Evolutionary conservation across 805 yeast genomes (phyloP).

Genomic region (Wickerhamomyces bisporus): DNA sequence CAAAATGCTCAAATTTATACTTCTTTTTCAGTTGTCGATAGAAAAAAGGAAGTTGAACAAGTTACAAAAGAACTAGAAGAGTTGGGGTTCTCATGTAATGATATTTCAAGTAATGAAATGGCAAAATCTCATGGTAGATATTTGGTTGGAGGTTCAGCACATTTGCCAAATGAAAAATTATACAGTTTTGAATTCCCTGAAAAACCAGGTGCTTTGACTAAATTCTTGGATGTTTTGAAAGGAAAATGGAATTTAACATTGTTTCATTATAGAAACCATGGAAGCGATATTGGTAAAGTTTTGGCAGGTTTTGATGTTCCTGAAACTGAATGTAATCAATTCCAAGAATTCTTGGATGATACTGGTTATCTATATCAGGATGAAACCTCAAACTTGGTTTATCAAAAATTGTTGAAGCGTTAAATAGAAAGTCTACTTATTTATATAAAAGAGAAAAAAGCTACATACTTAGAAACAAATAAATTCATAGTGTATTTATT

Average conservation of each 20-base stretch:
- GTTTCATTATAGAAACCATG: constrained; percentile 96
- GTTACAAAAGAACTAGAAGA: constrained; percentile 55
- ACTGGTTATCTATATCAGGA: constrained; percentile 75
- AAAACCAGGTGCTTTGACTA: constrained; percentile 88
- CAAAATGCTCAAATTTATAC: constrained; percentile 72
- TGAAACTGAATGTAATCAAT: constrained; percentile 53
- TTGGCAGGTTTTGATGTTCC: constrained; percentile 89
- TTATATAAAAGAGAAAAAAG: neutral
- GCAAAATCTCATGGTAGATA: constrained; percentile 97
- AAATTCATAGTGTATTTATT: neutral
- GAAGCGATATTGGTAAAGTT: constrained; percentile 90
- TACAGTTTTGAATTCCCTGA: constrained; percentile 94
- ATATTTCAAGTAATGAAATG: constrained; percentile 86
- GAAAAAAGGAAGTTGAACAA: constrained; percentile 63
- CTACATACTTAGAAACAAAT: neutral
- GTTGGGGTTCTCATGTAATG: constrained; percentile 69
- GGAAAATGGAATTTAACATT: constrained; percentile 87
- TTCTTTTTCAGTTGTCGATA: constrained; percentile 78
- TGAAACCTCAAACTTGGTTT: constrained; percentile 84
- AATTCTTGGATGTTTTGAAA: constrained; percentile 67
- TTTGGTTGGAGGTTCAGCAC: constrained; percentile 86
- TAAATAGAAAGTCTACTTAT: neutral
- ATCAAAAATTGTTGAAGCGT: constrained; percentile 63
- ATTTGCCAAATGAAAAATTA: constrained; percentile 68
- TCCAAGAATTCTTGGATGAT: constrained; percentile 61